Evolutionary conservation across 2,329 filamentous ascomycete genomes (phyloP).

Genomic region (Scedosporium dehoogii): DNA sequence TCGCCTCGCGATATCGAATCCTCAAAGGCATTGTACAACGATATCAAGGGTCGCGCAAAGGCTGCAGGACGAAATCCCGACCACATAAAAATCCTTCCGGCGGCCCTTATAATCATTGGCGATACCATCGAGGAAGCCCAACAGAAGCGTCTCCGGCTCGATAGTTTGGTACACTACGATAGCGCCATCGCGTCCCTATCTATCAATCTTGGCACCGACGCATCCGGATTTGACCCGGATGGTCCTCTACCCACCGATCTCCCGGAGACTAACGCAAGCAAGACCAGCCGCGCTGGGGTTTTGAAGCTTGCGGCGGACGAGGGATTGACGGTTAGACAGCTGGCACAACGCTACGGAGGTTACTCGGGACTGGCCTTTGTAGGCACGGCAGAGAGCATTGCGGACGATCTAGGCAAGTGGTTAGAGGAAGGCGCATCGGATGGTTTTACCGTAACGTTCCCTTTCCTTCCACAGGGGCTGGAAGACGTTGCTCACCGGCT

Average conservation of each 20-base stretch:
- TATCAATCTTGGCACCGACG: slow-evolving; percentile 35
- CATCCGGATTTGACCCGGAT: slow-evolving; percentile 36
- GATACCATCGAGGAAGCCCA: slow-evolving; percentile 37
- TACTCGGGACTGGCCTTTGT: slow-evolving; percentile 41
- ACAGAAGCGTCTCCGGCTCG: slow-evolving; percentile 35
- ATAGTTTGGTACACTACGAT: slow-evolving; percentile 43
- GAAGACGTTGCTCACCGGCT: slow-evolving; percentile 36
- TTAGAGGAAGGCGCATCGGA: slow-evolving; percentile 35
- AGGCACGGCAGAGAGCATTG: slow-evolving; percentile 36
- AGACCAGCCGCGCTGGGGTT: slow-evolving; percentile 32
- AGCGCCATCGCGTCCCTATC: slow-evolving; percentile 43
- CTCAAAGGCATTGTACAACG: slow-evolving; percentile 37
- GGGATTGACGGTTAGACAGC: slow-evolving; percentile 37
- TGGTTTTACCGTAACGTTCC: slow-evolving; percentile 40
- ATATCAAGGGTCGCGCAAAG: slow-evolving; percentile 37
- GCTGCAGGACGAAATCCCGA: slow-evolving; percentile 33
- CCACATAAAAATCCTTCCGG: slow-evolving; percentile 41
- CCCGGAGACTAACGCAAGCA: slow-evolving; percentile 44
- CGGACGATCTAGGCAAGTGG: slow-evolving; percentile 39
- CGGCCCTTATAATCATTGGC: slow-evolving; percentile 38
- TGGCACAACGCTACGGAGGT: slow-evolving; percentile 39
- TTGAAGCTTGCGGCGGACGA: slow-evolving; percentile 34
- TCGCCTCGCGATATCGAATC: slow-evolving; percentile 32
- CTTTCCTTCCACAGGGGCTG: slow-evolving; percentile 38
- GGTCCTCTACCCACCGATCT: slow-evolving; percentile 35